Base-by-base conservation (phyloP, 371 early-diverging fungal species). In the Mucor lusitanicus region DNA sequence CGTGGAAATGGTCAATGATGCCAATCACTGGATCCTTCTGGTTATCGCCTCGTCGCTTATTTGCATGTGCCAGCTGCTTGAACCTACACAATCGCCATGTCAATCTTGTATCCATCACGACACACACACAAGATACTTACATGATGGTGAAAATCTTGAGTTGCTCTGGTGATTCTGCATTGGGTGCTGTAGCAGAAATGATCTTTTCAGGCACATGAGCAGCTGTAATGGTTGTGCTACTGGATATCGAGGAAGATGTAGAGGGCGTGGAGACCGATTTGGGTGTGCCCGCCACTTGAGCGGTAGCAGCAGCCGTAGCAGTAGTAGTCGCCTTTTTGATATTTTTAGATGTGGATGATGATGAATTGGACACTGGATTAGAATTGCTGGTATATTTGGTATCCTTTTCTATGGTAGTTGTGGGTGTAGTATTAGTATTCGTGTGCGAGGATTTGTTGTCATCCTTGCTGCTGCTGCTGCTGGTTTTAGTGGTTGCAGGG, bases 31-130 rank as follows among this genome's bases (percentile, higher is more conserved):
- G 23, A 19, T 66, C 63, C 1, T 19, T 53, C 23, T 68, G 60
- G 12, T n/a, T 35, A 58, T 80, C 81, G 6, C 76, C 81, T 50
- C 78, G 70, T 59, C 68, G 67, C 40, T 81, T 81, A 33, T 76
- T 67, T 0, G 74, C 71, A 44, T 67, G 68, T 0, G 81, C 81
- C 11, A 78, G 40, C 32, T 73, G 70, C 5, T 56, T 67, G 35
- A 81, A 80, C 78, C 77, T 80, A 64, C 7, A 56, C 25, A 9
- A 0, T 3, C 12, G 2, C 53, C 5, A 11, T n/a, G 61, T 39
- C 17, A 67, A 7, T 4, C 19, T 4, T 13, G 27, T 25, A 25
- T 11, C 11, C 23, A 13, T 2, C 13, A 27, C 7, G 15, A 6
- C 21, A 9, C 4, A 30, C 12, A 56, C 56, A 13, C 2, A 59